Evolutionary conservation across 2,329 filamentous ascomycete genomes (phyloP), one percentile per base, ranked within the genome.

Genomic region (Colletotrichum higginsianum): DNA sequence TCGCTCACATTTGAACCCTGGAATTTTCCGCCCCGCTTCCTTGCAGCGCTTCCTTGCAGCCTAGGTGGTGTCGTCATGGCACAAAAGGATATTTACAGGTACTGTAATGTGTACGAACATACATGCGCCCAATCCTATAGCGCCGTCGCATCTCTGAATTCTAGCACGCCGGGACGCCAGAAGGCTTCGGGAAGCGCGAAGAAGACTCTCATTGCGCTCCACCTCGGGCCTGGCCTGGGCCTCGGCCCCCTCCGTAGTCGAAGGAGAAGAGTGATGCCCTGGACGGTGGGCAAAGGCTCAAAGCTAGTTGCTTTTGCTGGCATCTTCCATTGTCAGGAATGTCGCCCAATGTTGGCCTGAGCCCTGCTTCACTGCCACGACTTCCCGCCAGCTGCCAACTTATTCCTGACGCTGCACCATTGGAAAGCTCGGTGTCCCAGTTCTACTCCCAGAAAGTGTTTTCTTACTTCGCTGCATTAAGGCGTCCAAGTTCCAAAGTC

Each of bases 1-100:
- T 35, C 30, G 16, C 38, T 23, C 61, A 46, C 40, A 42, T 26
- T 23, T 58, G 65, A 63, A 49, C 65, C 52, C 65, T 60, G 53
- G 68, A 60, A 64, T 47, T 35, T 49, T 55, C 57, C 40, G 58
- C 68, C 69, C 69, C 65, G 58, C 69, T 26, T 61, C 60, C 35
- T 55, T 53, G 53, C 58, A 60, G 52, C 52, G 47, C 69, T 26
- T 61, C 60, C 23, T 55, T 53, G 58, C 58, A 60, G 52, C 58
- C 9, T 38, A 38, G 35, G 40, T 46, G 46, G 26, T 72, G 69
- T 72, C 69, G 69, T 69, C 69, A 72, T 72, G 53, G 69, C 47
- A 64, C 69, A 38, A 65, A 60, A 46, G 53, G 53, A 30, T 26
- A 69, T 11, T 46, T 13, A 23, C 21, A 23, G 21, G 21, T 23